Evolutionary conservation across 2,329 filamentous ascomycete species (phyloP).

Genomic region (Fusarium udum): DNA sequence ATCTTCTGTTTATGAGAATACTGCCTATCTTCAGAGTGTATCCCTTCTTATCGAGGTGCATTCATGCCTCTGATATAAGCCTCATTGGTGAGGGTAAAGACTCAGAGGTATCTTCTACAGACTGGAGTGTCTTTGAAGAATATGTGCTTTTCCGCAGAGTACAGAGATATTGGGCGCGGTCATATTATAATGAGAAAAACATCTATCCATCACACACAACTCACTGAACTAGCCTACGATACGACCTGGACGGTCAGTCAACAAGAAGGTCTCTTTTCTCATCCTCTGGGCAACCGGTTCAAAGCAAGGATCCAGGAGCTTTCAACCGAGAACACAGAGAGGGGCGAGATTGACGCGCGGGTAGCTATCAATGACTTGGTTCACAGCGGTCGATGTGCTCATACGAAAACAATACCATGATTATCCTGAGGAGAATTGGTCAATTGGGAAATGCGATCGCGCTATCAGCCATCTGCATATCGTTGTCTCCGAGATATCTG

Average conservation of each 20-base stretch:
- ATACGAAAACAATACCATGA: background rate
- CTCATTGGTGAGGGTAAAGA: no score
- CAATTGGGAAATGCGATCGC: background rate
- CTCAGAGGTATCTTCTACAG: no score
- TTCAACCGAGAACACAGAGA: background rate
- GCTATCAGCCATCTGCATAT: background rate
- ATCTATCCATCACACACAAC: background rate
- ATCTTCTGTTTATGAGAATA: no score
- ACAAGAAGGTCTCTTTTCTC: no score
- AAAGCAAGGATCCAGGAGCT: background rate
- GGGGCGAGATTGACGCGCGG: background rate
- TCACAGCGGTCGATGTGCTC: background rate
- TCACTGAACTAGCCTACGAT: background rate
- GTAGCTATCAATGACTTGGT: background rate
- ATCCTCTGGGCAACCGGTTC: no score
- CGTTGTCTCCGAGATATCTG: background rate
- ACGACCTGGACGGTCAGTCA: background rate
- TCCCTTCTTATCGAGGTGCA: no score
- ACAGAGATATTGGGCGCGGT: no score
- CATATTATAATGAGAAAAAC: background rate
- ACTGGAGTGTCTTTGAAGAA: no score
- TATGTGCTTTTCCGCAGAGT: no score
- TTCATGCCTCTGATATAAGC: no score
- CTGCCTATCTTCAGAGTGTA: no score
- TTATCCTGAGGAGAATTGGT: background rate